Evolutionary conservation across 306 rosid species (phyloP).

Genomic region (Trifolium repens): DNA sequence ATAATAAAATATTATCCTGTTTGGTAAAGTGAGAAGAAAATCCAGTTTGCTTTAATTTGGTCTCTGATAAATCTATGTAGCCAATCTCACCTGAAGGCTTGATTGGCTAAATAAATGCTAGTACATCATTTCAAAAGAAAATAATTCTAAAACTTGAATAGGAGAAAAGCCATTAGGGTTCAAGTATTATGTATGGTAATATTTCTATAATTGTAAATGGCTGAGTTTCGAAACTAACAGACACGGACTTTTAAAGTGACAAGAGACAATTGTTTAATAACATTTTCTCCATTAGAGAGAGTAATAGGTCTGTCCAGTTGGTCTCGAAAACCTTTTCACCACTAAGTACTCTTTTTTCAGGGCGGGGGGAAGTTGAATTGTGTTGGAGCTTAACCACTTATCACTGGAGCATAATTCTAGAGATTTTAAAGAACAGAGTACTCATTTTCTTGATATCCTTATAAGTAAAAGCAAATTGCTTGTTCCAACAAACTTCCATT

Average conservation of each 20-base stretch:
- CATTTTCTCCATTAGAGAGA: neutral
- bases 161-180: neutral
- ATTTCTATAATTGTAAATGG: conserved; percentile 1
- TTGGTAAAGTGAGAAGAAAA: conserved; percentile 20
- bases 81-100: neutral
- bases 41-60: neutral
- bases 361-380: neutral
- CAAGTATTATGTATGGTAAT: conserved; percentile 4
- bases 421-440: neutral
- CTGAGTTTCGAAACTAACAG: neutral
- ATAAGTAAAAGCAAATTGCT: conserved; percentile 4
- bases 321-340: conserved; percentile 15
- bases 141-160: neutral
- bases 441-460: conserved; percentile 10
- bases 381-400: conserved; percentile 6
- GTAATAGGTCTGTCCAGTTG: conserved; percentile 1
- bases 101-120: conserved; percentile 9
- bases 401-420: conserved; percentile 19
- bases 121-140: neutral
- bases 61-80: neutral
- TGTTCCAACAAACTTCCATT: conserved; percentile 22
- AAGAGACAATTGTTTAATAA: conserved; percentile 2
- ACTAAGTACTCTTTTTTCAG: neutral
- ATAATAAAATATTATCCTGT: conserved; percentile 1
- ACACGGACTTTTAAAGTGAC: neutral